phyloP scores from a whole-genome alignment of 257 asterid genomes.

The Gentiana dahurica region DNA sequence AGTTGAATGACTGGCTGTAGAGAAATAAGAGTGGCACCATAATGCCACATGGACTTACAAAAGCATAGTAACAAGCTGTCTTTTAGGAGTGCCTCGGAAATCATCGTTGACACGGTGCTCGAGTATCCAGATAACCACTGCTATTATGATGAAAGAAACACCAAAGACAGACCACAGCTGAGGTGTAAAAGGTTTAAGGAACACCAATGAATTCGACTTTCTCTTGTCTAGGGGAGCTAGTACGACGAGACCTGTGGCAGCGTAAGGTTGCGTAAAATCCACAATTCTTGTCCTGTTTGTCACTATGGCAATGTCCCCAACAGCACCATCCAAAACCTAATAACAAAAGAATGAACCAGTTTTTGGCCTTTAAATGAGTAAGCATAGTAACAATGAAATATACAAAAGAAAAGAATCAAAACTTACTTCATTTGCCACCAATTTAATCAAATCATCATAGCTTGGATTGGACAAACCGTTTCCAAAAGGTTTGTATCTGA shows the following conservation, averaged over 20 bases:
- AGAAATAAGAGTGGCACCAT: slow-evolving; percentile 15
- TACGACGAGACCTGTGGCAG: slow-evolving; percentile 63
- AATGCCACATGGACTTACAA: slow-evolving; percentile 7
- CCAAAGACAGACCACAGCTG: slow-evolving; percentile 51
- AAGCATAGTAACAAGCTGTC: slow-evolving; percentile 48
- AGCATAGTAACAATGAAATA: not conserved
- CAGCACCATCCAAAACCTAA: slow-evolving; percentile 24
- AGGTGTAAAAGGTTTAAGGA: slow-evolving; percentile 51
- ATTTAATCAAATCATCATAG: slow-evolving; percentile 19
- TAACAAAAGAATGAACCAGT: not conserved
- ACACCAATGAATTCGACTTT: slow-evolving; percentile 63
- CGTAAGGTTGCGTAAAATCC: slow-evolving; percentile 67
- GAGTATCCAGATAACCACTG: slow-evolving; percentile 55
- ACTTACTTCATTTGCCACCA: slow-evolving; percentile 31
- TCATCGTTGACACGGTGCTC: slow-evolving; percentile 67
- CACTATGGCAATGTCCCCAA: slow-evolving; percentile 30
- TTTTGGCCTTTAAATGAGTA: not conserved
- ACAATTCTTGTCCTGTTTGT: slow-evolving; percentile 43
- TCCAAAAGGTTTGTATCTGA: slow-evolving; percentile 21
- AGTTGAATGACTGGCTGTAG: not conserved
- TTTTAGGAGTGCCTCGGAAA: slow-evolving; percentile 61
- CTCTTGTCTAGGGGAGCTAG: slow-evolving; percentile 40
- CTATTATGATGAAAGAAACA: slow-evolving; percentile 42
- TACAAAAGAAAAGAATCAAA: not conserved
- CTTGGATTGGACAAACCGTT: slow-evolving; percentile 22